Base-by-base conservation (phyloP, 2,329 filamentous ascomycete species). In the Gaeumannomyces sp. region DNA sequence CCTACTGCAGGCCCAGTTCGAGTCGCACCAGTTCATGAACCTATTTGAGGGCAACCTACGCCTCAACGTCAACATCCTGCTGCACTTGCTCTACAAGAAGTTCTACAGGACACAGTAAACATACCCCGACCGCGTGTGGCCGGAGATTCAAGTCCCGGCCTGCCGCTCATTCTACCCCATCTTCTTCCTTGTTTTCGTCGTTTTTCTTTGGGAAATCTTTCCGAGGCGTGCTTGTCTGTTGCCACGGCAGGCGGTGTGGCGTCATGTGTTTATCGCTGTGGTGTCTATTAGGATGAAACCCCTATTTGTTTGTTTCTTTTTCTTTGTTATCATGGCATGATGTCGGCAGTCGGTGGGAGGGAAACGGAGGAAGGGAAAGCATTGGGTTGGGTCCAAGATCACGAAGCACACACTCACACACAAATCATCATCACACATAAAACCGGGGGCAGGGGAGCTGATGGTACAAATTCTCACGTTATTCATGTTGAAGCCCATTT, bases 11-110 rank as follows among this genome's bases (percentile, higher is more conserved):
- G 94, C 95, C 63, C 96, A 99, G 78, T 99, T 97, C 75, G 95
- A 98, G 77, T 93, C 95, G 70, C 91, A 93, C 72, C 93, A 97
- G 78, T 97, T 96, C 76, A 93, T 98, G 86, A 93, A 92, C 73
- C 82, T 98, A 67, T 99, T 99, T 73, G 92, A 96, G 75, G 89
- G 89, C 64, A 85, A 84, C 68, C 83, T 97, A 74, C 89, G 90
- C 77, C 85, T 99, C 73, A 98, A 98, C 76, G 95, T 99, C 73
- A 99, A 99, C 80, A 77, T 99, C 73, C 87, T 99, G 79, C 82
- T 99, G 81, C 95, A 99, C 83, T 82, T 98, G 76, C 85, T 99
- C 70, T 98, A 98, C 83, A 96, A 96, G 85, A 99, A 99, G 83
- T 99, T 99, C 77, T 99, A 99, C 75, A 81, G 87, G 67, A 89